Percentiles rank a stretch among this genome's conserved stretches.
These are phyloP conservation scores for Brassica hybrid DNA, from an alignment of 441 rosid genomes.

Conservation along the genomic window DNA sequence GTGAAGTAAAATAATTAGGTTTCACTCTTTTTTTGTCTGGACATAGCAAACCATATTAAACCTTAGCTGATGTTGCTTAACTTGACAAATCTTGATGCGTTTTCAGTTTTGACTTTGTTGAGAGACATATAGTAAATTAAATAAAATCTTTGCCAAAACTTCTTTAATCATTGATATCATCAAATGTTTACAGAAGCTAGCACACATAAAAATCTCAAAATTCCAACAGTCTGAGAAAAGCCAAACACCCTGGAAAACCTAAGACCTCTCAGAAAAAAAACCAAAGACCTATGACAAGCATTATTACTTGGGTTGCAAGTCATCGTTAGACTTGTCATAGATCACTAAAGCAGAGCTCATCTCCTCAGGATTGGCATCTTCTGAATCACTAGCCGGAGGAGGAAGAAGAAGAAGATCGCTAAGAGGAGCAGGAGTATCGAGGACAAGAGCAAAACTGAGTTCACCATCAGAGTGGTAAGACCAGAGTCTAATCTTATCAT, in stretches of 20 bases:
- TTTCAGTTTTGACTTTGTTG: neutral
- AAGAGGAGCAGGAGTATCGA: neutral
- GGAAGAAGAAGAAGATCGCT: neutral
- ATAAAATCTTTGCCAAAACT: neutral
- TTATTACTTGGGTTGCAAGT: neutral
- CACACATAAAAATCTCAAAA: neutral
- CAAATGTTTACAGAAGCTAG: neutral
- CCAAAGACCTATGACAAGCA: too few relatives aligned
- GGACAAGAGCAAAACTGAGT: slow-evolving; percentile 14
- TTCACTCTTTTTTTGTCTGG: neutral
- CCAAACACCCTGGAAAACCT: neutral
- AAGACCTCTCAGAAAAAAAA: neutral
- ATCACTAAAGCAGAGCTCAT: neutral
- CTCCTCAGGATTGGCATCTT: neutral
- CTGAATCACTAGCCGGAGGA: neutral
- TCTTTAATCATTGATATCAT: neutral
- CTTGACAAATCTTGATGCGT: neutral
- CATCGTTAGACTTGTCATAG: neutral
- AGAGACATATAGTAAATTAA: neutral
- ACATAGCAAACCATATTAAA: too few relatives aligned
- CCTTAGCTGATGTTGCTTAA: neutral
- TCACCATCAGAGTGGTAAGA: neutral
- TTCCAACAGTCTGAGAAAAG: neutral
- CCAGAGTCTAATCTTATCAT: neutral
- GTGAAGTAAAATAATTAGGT: neutral